Base-by-base conservation (phyloP, 352 stramenopile genomes). In the Pythium pectinolyticum region DNA sequence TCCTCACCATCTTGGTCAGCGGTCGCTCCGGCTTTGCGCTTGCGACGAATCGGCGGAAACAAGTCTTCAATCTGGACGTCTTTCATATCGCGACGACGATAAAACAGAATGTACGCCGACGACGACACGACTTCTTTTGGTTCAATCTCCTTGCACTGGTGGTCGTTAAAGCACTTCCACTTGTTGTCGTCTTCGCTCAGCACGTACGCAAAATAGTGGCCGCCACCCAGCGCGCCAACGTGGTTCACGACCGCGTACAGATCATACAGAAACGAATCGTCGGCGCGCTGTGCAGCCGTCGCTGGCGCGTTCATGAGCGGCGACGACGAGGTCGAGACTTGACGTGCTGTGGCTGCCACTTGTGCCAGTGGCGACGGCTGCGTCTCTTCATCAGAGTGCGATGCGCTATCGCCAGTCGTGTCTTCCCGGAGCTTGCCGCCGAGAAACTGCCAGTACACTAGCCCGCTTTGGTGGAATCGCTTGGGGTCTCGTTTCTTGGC, bases 141-240 rank as follows among this genome's bases (percentile, higher is more conserved):
- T 60, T 94, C 84, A 32, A 97, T 91, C 27, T 94, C 82, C 61
- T 89, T 92, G 74, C 78, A 97, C 65, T 87, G 83, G 62, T 87
- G 92, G 76, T 99, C 97, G 64, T 99, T 99, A 72, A 99, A 99
- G 69, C 97, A 95, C 63, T 98, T 97, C 97, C 97, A 99, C 69
- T 98, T 98, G 27, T 87, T 87, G 60, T 94, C 84, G 15, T 86
- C 69, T 69, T 93, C 84, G 52, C 80, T 93, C 32, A 90, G 52
- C 19, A 93, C 74, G 51, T 94, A 93, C 2, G 88, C 86, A 66
- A 93, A 91, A 73, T 99, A 99, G 70, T 99, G 97, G 3, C 97
- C 97, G 48, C 80, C 90, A 28, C 93, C 96, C 1, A 99, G 76
- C 2, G 90, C 95, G 24, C 97, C 97, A 57, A 98, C 94, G 66